phyloP scores from a whole-genome alignment of 164 flowering plant species.

The Tinospora cordifolia region DNA sequence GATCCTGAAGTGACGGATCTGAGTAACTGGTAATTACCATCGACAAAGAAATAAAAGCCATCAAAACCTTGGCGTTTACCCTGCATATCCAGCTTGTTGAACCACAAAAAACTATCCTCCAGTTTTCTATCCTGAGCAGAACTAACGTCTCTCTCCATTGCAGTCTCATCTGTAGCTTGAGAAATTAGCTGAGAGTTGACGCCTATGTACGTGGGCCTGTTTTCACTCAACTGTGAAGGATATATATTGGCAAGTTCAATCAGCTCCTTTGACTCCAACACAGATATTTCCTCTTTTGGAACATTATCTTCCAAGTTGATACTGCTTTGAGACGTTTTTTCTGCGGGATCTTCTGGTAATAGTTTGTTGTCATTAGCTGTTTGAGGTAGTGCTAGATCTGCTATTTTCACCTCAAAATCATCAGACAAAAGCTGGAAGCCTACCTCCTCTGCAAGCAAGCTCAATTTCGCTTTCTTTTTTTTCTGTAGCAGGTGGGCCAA shows the following conservation, averaged over 20 bases:
- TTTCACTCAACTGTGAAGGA: conserved; percentile 14
- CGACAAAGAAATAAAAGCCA: conserved; percentile 64
- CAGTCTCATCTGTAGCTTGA: conserved; percentile 14
- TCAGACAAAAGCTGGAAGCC: conserved; percentile 86
- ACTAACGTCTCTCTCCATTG: conserved; percentile 11
- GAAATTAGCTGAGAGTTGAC: conserved; percentile 11
- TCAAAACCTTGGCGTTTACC: conserved; percentile 20
- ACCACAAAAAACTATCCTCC: conserved; percentile 8
- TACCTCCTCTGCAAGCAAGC: conserved; percentile 60
- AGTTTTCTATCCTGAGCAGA: conserved; percentile 17
- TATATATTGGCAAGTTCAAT: conserved; percentile 14
- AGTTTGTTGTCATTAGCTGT: conserved; percentile 19
- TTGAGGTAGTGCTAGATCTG: conserved; percentile 26
- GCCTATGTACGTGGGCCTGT: conserved; percentile 14
- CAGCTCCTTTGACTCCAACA: conserved; percentile 12
- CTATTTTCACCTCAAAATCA: conserved; percentile 54
- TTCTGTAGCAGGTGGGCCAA: conserved; percentile 46
- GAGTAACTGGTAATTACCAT: conserved; percentile 60
- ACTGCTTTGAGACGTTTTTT: conserved; percentile 16
- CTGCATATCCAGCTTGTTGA: background rate
- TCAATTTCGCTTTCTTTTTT: conserved; percentile 49
- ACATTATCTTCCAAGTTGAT: conserved; percentile 20
- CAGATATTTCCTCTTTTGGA: conserved; percentile 14
- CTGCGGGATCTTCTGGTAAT: conserved; percentile 18
- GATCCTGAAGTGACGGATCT: conserved; percentile 45